Percentiles rank a stretch among this genome's conserved stretches.
phyloP scores from a whole-genome alignment of 306 rosid species.

The Potentilla sterilis region DNA sequence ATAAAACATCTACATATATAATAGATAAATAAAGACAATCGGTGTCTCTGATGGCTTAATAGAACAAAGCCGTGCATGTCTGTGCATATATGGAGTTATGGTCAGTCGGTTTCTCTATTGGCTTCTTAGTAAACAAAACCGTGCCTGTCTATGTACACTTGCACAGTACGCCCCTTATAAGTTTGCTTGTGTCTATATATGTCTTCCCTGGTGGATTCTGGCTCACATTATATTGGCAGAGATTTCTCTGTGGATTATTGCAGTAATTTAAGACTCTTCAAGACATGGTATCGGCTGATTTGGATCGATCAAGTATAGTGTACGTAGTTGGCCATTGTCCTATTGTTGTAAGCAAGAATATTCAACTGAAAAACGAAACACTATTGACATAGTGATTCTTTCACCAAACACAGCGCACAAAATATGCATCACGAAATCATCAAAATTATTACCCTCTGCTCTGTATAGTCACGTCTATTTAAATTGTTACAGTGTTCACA shows the following conservation, averaged over 20 bases:
- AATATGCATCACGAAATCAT: conserved; percentile 3
- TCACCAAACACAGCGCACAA: background rate
- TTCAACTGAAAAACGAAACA: background rate
- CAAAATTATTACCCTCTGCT: background rate
- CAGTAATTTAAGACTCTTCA: background rate
- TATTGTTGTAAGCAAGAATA: conserved; percentile 2
- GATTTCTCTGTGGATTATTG: background rate
- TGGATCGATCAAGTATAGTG: background rate
- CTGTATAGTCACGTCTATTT: background rate
- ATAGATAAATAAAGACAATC: too few species aligned
- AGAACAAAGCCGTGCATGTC: background rate
- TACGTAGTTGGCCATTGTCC: background rate
- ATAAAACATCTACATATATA: too few species aligned
- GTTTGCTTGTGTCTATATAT: background rate
- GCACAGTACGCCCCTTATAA: background rate
- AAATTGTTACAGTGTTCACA: background rate
- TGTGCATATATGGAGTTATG: too few species aligned
- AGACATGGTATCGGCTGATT: background rate
- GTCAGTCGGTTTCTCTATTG: background rate
- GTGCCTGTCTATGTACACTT: background rate
- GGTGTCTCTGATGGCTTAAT: background rate
- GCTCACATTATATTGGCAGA: background rate
- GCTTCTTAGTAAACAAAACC: background rate
- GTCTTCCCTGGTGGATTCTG: background rate
- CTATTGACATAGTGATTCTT: conserved; percentile 4